Conservation (phyloP, 805 yeast genomes). For the Teunomyces lycoperdinae region DNA sequence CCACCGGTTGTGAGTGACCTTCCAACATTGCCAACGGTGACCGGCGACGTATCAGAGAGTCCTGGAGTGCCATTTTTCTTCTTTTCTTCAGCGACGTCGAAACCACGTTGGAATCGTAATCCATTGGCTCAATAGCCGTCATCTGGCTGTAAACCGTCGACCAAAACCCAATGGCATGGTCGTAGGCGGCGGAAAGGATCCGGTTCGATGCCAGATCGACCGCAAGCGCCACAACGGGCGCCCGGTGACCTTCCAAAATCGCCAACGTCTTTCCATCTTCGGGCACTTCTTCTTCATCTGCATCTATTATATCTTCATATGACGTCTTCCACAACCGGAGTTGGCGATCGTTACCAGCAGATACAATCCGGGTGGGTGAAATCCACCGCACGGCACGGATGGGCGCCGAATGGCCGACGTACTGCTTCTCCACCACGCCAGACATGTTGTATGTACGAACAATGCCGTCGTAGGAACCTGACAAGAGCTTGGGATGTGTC, state of each 20-base stretch:
- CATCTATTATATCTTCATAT: conserved; percentile 42
- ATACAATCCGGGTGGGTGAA: conserved; percentile 68
- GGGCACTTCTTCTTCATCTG: conserved; percentile 37
- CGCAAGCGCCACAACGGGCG: conserved; percentile 76
- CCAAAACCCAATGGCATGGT: conserved; percentile 82
- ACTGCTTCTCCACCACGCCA: conserved; percentile 77
- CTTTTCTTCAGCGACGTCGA: conserved; percentile 84
- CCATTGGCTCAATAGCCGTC: conserved; percentile 52
- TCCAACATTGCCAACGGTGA: conserved; percentile 77
- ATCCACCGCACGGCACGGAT: conserved; percentile 81
- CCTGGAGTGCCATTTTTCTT: conserved; percentile 75
- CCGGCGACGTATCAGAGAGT: conserved; percentile 72
- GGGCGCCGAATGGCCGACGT: conserved; percentile 86
- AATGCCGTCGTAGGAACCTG: conserved; percentile 94
- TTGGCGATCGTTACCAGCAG: conserved; percentile 87
- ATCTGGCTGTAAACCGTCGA: conserved; percentile 82
- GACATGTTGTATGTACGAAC: conserved; percentile 84
- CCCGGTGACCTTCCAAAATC: conserved; percentile 84
- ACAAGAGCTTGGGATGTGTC: conserved; percentile 55
- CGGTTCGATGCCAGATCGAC: conserved; percentile 52
- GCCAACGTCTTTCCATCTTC: conserved; percentile 78
- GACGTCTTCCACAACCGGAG: conserved; percentile 82
- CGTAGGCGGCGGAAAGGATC: conserved; percentile 83
- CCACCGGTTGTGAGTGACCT: conserved; percentile 85
- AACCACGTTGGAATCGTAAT: conserved; percentile 44